Base-by-base conservation (phyloP, 2,329 filamentous ascomycete genomes). In the Colletotrichum ledebouriae region DNA sequence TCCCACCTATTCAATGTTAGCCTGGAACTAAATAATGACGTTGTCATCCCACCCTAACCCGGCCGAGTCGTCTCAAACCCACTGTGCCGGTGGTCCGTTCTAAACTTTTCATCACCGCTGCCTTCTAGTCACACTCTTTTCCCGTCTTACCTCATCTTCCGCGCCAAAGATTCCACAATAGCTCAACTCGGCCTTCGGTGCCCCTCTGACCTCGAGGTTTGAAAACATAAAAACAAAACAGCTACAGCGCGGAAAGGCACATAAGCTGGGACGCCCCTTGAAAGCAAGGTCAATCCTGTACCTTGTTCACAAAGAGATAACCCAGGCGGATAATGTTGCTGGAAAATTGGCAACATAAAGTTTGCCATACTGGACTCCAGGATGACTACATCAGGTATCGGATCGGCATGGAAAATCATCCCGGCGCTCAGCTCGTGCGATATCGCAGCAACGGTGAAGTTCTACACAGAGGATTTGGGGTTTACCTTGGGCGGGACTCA, bases 341-440 rank as follows among this genome's bases (percentile, higher is more conserved):
- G 25, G 25, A 7, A 6, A 29, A 1, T 29, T 29, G 25, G 25
- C 29, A 29, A 29, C 29, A 9, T 29, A 0, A 29, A 6, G 29
- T 29, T 29, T 29, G 29, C 29, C 6, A 29, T 29, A 29, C 29
- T 29, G 6, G 2, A 29, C 29, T 29, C 29, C 29, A 9, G 29
- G 13, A 59, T 63, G 52, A 37, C 42, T 12, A 33, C 46, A 33
- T 10, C 12, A 17, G 52, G 46, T 2, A 49, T 69, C 47, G 39
- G 17, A 2, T 67, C 62, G 11, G 62, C 67, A 2, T 71, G 69
- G 66, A 69, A 71, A 17, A 69, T 63, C 12, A 62, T 60, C 15
- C 66, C 53, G n/a, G 49, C 33, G 22, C 61, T 69, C 17, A 9
- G 29, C 12, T 65, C 39, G 29, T 46, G 34, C 13, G 52, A 63